These are phyloP conservation scores for Xylaria sp. DNA, from an alignment of 495 filamentous ascomycete species.

Conservation along the genomic window DNA sequence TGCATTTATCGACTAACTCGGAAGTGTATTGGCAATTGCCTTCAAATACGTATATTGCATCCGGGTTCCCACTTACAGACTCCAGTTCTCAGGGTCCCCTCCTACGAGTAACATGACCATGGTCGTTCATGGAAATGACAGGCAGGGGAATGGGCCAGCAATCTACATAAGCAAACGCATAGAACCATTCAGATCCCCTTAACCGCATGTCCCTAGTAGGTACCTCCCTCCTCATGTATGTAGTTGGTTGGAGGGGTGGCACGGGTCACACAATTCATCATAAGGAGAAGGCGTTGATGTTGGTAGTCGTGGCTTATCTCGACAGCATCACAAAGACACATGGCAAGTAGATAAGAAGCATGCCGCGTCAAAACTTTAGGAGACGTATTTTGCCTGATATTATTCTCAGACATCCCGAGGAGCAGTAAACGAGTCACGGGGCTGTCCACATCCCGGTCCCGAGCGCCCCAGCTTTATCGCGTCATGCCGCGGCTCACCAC, in stretches of 20 bases:
- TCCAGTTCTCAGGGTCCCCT: no score
- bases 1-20: background rate
- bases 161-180: background rate
- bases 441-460: constrained; percentile 12
- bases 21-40: background rate
- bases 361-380: constrained; percentile 2
- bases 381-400: constrained; percentile 18
- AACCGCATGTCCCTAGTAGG: background rate
- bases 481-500: background rate
- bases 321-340: constrained; percentile 1
- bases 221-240: background rate
- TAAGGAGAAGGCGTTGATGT: background rate
- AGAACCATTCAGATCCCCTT: background rate
- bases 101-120: no score
- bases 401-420: constrained; percentile 10
- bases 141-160: no score
- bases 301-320: constrained; percentile 2
- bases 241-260: background rate
- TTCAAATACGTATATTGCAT: background rate
- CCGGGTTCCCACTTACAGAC: no score
- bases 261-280: background rate
- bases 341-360: constrained; percentile 3
- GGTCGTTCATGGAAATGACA: no score
- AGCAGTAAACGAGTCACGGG: constrained; percentile 1
- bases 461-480: constrained; percentile 14